phyloP scores from a whole-genome alignment of 1,284 basidiomycete species.

The Ganoderma multipileum region DNA sequence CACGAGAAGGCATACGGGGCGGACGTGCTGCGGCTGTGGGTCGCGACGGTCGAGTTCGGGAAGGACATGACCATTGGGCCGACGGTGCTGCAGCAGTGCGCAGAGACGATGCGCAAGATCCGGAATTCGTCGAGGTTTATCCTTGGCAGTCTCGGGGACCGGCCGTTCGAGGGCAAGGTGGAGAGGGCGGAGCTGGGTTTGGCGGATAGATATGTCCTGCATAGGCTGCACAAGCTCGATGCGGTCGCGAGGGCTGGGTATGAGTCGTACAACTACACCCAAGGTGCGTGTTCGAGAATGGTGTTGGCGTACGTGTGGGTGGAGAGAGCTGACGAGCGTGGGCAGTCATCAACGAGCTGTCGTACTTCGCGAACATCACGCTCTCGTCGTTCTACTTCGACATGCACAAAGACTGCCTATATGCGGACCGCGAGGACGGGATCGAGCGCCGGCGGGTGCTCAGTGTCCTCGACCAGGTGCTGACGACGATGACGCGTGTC shows the following conservation, averaged over 20 bases:
- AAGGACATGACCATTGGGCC: slow-evolving; percentile 89
- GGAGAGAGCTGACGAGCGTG: neutral
- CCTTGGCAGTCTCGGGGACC: slow-evolving; percentile 77
- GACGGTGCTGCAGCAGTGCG: slow-evolving; percentile 78
- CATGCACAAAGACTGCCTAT: slow-evolving; percentile 90
- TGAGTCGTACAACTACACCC: slow-evolving; percentile 81
- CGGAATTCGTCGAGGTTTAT: slow-evolving; percentile 92
- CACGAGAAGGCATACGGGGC: slow-evolving; percentile 65
- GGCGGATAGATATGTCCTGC: slow-evolving; percentile 87
- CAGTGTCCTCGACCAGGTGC: slow-evolving; percentile 77
- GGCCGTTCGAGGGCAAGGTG: slow-evolving; percentile 44
- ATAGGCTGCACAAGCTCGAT: slow-evolving; percentile 83
- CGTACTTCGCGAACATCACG: slow-evolving; percentile 73
- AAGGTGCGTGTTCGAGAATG: slow-evolving; percentile 59
- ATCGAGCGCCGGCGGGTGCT: slow-evolving; percentile 69
- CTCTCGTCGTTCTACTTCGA: slow-evolving; percentile 92
- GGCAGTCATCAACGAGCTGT: slow-evolving; percentile 64
- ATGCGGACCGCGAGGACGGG: slow-evolving; percentile 69
- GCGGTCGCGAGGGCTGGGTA: slow-evolving; percentile 73
- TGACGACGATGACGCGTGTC: slow-evolving; percentile 74
- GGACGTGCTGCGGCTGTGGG: slow-evolving; percentile 93
- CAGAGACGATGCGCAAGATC: slow-evolving; percentile 85
- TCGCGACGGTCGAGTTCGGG: slow-evolving; percentile 90
- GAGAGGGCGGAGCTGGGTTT: slow-evolving; percentile 61
- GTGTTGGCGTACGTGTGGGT: neutral